Evolutionary conservation across 257 asterid genomes (phyloP).

Genomic region (Nicotiana otophora): DNA sequence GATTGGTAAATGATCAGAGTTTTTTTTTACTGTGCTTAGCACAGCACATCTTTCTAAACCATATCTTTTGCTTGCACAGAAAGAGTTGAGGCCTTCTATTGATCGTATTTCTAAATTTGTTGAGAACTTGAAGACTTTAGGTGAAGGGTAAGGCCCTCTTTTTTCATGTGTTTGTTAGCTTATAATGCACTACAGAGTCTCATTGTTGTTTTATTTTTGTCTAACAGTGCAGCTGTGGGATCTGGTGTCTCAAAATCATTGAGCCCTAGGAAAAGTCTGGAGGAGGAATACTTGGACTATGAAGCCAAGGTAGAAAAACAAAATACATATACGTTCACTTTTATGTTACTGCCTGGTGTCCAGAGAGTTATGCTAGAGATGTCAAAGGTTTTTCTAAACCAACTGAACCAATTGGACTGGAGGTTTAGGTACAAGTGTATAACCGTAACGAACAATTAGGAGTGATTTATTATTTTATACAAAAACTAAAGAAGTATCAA

Average conservation of each 20-base stretch:
- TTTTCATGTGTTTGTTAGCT: conserved; percentile 7
- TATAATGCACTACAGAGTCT: neutral
- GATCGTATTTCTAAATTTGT: conserved; percentile 78
- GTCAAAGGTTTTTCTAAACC: neutral
- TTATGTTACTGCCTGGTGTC: neutral
- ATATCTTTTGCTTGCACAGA: conserved; percentile 39
- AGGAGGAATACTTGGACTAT: conserved; percentile 83
- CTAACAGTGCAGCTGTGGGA: conserved; percentile 39
- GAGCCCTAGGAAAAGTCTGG: conserved; percentile 74
- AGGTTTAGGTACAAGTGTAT: neutral
- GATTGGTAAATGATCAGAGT: conserved; percentile 8
- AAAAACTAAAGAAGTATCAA: no score
- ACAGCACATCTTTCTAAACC: neutral
- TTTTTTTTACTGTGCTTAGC: neutral
- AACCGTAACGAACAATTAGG: neutral
- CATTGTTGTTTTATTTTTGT: conserved; percentile 9
- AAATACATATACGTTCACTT: neutral
- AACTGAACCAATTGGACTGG: neutral
- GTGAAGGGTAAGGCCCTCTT: conserved; percentile 47
- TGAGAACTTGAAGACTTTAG: conserved; percentile 70
- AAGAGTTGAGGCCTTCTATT: conserved; percentile 65
- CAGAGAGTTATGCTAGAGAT: neutral
- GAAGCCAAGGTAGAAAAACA: conserved; percentile 71
- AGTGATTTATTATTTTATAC: no score
- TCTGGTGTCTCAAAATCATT: conserved; percentile 41